Evolutionary conservation across 495 filamentous ascomycete genomes (phyloP).

Genomic region (Eremomyces bilateralis): DNA sequence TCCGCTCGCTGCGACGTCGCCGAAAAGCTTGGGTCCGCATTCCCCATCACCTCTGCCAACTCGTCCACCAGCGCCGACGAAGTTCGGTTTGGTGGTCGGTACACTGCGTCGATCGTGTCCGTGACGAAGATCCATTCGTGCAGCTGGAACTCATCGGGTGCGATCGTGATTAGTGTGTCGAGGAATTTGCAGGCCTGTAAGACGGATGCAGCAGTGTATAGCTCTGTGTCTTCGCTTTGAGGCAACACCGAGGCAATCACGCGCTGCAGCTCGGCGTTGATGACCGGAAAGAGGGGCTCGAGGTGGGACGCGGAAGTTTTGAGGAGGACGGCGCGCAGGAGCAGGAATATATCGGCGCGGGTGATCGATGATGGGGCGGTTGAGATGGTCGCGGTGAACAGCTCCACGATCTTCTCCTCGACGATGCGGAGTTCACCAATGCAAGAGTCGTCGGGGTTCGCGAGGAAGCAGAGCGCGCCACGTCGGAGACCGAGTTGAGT

Average conservation of each 20-base stretch:
- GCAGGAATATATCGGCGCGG: conserved; percentile 72
- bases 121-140: conserved; percentile 93
- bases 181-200: conserved; percentile 86
- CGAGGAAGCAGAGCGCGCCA: conserved; percentile 54
- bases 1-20: not conserved
- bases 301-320: conserved; percentile 57
- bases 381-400: conserved; percentile 63
- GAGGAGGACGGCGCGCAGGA: conserved; percentile 60
- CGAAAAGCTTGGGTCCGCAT: conserved; percentile 15
- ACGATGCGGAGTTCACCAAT: conserved; percentile 49
- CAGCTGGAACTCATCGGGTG: conserved; percentile 88
- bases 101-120: conserved; percentile 92
- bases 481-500: conserved; percentile 79
- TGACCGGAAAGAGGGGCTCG: conserved; percentile 66
- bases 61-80: conserved; percentile 69
- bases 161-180: conserved; percentile 60
- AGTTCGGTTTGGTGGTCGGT: conserved; percentile 49
- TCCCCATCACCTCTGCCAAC: conserved; percentile 55
- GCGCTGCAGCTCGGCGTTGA: conserved; percentile 69
- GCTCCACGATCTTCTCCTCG: conserved; percentile 67
- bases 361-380: conserved; percentile 85
- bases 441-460: conserved; percentile 53
- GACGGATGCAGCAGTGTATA: conserved; percentile 49
- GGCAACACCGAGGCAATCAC: conserved; percentile 58
- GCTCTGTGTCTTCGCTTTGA: conserved; percentile 42